Evolutionary conservation across 495 filamentous ascomycete genomes (phyloP).

Genomic region (Tuber calosporum): DNA sequence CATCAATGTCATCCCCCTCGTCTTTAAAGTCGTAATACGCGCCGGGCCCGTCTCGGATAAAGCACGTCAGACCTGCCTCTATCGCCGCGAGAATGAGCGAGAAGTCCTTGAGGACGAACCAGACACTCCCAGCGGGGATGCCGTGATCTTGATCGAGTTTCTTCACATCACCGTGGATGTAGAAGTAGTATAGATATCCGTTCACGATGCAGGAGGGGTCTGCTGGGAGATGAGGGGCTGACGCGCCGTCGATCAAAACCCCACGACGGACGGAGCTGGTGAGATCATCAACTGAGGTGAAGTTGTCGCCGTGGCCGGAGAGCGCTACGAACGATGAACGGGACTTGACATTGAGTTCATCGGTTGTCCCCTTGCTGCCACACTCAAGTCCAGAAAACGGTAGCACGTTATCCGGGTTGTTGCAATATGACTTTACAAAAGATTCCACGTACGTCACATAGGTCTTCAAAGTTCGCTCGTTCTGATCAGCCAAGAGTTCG

Average conservation of each 20-base stretch:
- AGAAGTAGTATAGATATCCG: slow-evolving; percentile 70
- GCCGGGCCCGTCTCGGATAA: slow-evolving; percentile 46
- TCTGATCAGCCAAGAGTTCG: slow-evolving; percentile 53
- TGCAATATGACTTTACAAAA: slow-evolving; percentile 57
- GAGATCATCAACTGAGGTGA: slow-evolving; percentile 56
- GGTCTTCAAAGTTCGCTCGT: slow-evolving; percentile 54
- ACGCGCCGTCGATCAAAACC: slow-evolving; percentile 63
- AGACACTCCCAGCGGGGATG: slow-evolving; percentile 56
- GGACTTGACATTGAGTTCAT: neutral
- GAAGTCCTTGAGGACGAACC: slow-evolving; percentile 60
- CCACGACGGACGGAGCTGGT: slow-evolving; percentile 54
- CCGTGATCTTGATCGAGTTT: slow-evolving; percentile 56
- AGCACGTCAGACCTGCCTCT: slow-evolving; percentile 52
- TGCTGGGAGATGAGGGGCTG: slow-evolving; percentile 58
- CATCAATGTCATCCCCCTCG: slow-evolving; percentile 42
- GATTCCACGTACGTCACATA: slow-evolving; percentile 62
- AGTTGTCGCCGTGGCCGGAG: slow-evolving; percentile 59
- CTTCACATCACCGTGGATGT: slow-evolving; percentile 56
- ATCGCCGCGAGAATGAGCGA: slow-evolving; percentile 62
- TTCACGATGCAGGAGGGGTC: slow-evolving; percentile 52
- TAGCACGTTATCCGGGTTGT: slow-evolving; percentile 48
- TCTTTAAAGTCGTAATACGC: slow-evolving; percentile 45
- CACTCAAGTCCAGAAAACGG: slow-evolving; percentile 49
- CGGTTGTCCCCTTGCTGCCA: neutral
- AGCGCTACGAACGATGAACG: slow-evolving; percentile 64